A percentile compares a stretch with the other conserved stretches of the same genome.
Conservation (phyloP, 768 basidiomycete genomes). For the Tricholomella constricta region DNA sequence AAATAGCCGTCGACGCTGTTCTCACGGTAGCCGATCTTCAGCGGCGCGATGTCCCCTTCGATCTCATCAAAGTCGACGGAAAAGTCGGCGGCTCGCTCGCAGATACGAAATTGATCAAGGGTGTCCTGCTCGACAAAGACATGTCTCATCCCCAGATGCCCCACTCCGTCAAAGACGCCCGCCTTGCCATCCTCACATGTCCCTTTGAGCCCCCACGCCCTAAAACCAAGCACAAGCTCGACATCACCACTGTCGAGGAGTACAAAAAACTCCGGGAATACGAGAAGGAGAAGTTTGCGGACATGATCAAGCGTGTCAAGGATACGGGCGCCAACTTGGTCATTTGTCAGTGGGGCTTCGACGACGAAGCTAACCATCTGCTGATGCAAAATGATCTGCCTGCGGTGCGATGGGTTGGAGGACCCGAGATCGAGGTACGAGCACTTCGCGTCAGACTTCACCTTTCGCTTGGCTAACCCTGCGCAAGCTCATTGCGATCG, state of each 20-base stretch:
- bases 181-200: constrained; percentile 95
- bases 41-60: constrained; percentile 93
- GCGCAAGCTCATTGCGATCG: constrained; percentile 90
- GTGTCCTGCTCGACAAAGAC: constrained; percentile 99
- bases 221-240: constrained; percentile 99
- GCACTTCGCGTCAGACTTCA: background rate
- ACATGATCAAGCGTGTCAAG: constrained; percentile 97
- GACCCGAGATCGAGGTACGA: constrained; percentile 94
- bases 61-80: constrained; percentile 98
- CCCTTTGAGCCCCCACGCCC: constrained; percentile 99
- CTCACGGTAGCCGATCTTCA: constrained; percentile 93
- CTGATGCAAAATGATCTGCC: constrained; percentile 98
- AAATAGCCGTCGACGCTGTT: constrained; percentile 98
- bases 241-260: constrained; percentile 95
- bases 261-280: constrained; percentile 94
- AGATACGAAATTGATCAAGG: constrained; percentile 93
- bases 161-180: constrained; percentile 80
- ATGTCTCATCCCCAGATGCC: constrained; percentile 99
- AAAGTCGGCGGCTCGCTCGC: constrained; percentile 97
- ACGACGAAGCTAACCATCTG: constrained; percentile 98
- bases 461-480: constrained; percentile 1
- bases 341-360: constrained; percentile 99
- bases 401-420: constrained; percentile 98
- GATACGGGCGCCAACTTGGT: constrained; percentile 97
- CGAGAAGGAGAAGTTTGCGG: constrained; percentile 93